Evolutionary conservation across 2,329 filamentous ascomycete genomes (phyloP).

Genomic region (Myotisia sp.): DNA sequence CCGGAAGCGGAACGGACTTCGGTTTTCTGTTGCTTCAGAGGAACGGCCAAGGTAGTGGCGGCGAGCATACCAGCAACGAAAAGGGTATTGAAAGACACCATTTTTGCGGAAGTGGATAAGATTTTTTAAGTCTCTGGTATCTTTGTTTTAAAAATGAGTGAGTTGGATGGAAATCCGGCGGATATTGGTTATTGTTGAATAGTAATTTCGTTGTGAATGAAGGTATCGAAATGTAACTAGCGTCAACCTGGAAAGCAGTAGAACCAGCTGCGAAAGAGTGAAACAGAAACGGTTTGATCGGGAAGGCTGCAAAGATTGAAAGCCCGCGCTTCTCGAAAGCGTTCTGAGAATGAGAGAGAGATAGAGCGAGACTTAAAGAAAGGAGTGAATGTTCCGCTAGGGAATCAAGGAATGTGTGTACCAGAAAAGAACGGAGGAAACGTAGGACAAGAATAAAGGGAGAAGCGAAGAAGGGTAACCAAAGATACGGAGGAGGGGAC

Average conservation of each 20-base stretch:
- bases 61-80: constrained; percentile 23
- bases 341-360: constrained; percentile 16
- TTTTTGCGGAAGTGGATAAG: constrained; percentile 16
- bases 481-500: too few relatives aligned
- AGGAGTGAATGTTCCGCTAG: too few relatives aligned
- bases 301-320: constrained; percentile 10
- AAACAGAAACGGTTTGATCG: constrained; percentile 13
- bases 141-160: not conserved
- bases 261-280: constrained; percentile 13
- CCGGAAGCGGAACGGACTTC: constrained; percentile 6
- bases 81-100: constrained; percentile 24
- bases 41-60: constrained; percentile 21
- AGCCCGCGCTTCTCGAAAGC: constrained; percentile 10
- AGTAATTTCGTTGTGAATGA: constrained; percentile 3
- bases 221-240: constrained; percentile 10
- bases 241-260: constrained; percentile 9
- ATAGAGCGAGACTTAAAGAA: not conserved
- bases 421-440: too few relatives aligned
- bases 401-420: too few relatives aligned
- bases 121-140: too few relatives aligned
- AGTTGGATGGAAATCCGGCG: too few relatives aligned
- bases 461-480: too few relatives aligned
- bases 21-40: constrained; percentile 11
- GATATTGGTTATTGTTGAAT: not conserved
- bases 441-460: too few relatives aligned